A percentile compares a stretch with the other conserved stretches of the same genome.
These are phyloP conservation scores for Rhodotorula babjevae DNA, from an alignment of 768 basidiomycete genomes.

Conservation along the genomic window DNA sequence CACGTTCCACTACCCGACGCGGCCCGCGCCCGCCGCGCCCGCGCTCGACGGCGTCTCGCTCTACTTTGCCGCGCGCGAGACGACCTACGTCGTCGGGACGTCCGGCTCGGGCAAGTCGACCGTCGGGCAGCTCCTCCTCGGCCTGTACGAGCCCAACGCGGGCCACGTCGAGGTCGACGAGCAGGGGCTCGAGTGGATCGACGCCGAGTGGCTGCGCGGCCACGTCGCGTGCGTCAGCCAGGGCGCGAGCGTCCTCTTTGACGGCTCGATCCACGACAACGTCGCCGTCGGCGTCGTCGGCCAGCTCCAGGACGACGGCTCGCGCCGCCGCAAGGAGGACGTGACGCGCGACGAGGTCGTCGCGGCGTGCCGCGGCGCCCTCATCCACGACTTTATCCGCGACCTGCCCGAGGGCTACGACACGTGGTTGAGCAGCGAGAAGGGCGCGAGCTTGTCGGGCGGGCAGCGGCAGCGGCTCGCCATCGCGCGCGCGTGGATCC, in stretches of 20 bases:
- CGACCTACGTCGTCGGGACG: slow-evolving; percentile 72
- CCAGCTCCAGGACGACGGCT: slow-evolving; percentile 47
- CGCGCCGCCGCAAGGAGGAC: slow-evolving; percentile 50
- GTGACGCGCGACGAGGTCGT: slow-evolving; percentile 67
- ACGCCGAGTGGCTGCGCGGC: slow-evolving; percentile 61
- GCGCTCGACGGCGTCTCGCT: slow-evolving; percentile 61
- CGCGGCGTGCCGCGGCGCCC: slow-evolving; percentile 72
- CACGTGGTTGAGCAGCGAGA: slow-evolving; percentile 63
- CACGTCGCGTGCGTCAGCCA: slow-evolving; percentile 76
- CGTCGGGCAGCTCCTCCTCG: slow-evolving; percentile 60
- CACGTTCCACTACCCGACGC: slow-evolving; percentile 68
- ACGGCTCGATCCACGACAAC: slow-evolving; percentile 76
- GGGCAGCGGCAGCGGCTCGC: slow-evolving; percentile 89
- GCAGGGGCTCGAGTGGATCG: slow-evolving; percentile 69
- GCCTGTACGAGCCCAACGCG: slow-evolving; percentile 63
- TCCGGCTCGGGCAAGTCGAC: slow-evolving; percentile 76
- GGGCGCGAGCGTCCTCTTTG: slow-evolving; percentile 68
- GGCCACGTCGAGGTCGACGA: slow-evolving; percentile 76
- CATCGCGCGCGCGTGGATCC: slow-evolving; percentile 75
- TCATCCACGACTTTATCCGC: slow-evolving; percentile 79
- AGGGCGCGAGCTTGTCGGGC: slow-evolving; percentile 66
- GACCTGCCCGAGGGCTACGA: slow-evolving; percentile 86
- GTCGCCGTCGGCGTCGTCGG: slow-evolving; percentile 70
- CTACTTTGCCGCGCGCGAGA: slow-evolving; percentile 67
- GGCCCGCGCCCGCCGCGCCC: slow-evolving; percentile 54